Evolutionary conservation across 1,139 yeast species (phyloP).

Genomic region (Suhomyces chickasaworum): DNA sequence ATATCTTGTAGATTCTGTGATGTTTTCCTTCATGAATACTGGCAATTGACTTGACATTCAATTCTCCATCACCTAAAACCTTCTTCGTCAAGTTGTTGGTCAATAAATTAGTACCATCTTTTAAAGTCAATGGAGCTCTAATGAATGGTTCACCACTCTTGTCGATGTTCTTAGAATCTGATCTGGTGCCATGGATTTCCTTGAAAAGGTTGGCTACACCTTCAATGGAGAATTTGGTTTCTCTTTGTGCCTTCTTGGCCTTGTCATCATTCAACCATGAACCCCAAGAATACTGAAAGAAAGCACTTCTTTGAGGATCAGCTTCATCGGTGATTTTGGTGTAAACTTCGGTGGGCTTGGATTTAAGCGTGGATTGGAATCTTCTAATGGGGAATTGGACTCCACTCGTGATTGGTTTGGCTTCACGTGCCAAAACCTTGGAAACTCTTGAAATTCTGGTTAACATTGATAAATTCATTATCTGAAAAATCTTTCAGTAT

Average conservation of each 20-base stretch:
- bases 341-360: conserved; percentile 38
- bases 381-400: conserved; percentile 8
- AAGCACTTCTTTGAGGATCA: conserved; percentile 71
- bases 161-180: conserved; percentile 27
- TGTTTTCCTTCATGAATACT: conserved; percentile 94
- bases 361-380: conserved; percentile 16
- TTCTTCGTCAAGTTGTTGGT: conserved; percentile 46
- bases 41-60: conserved; percentile 68
- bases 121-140: conserved; percentile 39
- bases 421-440: conserved; percentile 2
- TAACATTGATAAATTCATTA: conserved; percentile 11
- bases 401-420: neutral
- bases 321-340: conserved; percentile 60
- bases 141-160: conserved; percentile 27
- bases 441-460: conserved; percentile 12
- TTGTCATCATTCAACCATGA: conserved; percentile 85
- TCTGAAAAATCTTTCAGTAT: conserved; percentile 5
- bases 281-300: conserved; percentile 93
- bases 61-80: conserved; percentile 44
- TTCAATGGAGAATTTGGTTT: conserved; percentile 79
- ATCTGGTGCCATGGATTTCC: conserved; percentile 35
- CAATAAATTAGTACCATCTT: conserved; percentile 47
- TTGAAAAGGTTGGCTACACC: conserved; percentile 61
- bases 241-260: conserved; percentile 70
- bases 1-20: conserved; percentile 77